Evolutionary conservation across 2,329 filamentous ascomycete species (phyloP).

Genomic region (Neospermospora avenae): DNA sequence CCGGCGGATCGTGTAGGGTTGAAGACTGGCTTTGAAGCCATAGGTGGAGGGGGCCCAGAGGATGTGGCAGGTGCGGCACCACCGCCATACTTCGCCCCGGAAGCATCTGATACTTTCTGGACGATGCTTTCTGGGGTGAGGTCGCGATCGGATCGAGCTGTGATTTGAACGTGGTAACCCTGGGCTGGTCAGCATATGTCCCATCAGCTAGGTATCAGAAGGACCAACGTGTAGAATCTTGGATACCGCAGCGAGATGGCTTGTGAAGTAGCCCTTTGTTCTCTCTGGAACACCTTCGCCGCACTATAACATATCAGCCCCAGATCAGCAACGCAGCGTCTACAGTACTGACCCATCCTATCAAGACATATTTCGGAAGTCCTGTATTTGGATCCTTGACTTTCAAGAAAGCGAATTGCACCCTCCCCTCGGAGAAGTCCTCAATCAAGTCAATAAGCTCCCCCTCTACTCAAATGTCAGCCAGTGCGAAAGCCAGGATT

Average conservation of each 20-base stretch:
- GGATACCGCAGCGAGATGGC: slow-evolving; percentile 82
- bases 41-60: slow-evolving; percentile 49
- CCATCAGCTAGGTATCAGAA: background rate
- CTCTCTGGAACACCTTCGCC: slow-evolving; percentile 97
- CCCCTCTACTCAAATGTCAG: slow-evolving; percentile 60
- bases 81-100: slow-evolving; percentile 87
- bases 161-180: slow-evolving; percentile 97
- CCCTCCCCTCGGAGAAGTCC: slow-evolving; percentile 92
- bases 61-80: slow-evolving; percentile 56
- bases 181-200: slow-evolving; percentile 32
- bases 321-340: background rate
- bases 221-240: slow-evolving; percentile 76
- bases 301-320: slow-evolving; percentile 54
- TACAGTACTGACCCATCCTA: slow-evolving; percentile 67
- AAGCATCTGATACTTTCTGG: slow-evolving; percentile 91
- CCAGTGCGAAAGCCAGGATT: slow-evolving; percentile 10
- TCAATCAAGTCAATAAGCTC: slow-evolving; percentile 88
- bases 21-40: slow-evolving; percentile 88
- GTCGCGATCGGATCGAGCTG: slow-evolving; percentile 85
- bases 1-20: slow-evolving; percentile 63
- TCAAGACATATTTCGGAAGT: slow-evolving; percentile 87
- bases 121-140: slow-evolving; percentile 84
- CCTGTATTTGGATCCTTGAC: slow-evolving; percentile 91
- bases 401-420: slow-evolving; percentile 96
- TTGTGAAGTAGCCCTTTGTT: slow-evolving; percentile 98